Percentiles rank a stretch among this genome's conserved stretches.
These are phyloP conservation scores for Xylariales sp. DNA, from an alignment of 2,329 filamentous ascomycete species.

Conservation along the genomic window DNA sequence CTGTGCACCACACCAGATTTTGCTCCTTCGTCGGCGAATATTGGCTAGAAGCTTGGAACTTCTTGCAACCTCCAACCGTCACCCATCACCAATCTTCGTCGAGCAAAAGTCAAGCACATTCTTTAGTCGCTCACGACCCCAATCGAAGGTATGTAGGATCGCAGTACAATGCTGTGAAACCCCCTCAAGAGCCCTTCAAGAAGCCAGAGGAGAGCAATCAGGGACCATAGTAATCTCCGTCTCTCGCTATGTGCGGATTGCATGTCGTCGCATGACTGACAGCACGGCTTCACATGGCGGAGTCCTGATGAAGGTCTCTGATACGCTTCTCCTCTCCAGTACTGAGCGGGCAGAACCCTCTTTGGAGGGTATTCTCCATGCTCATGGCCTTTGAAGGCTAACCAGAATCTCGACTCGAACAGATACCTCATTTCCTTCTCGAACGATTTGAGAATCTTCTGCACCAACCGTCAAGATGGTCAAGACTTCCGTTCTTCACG, in stretches of 20 bases:
- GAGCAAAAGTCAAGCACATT: constrained; percentile 8
- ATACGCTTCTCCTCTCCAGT: constrained; percentile 62
- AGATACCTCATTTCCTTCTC: constrained; percentile 61
- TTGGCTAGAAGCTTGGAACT: constrained; percentile 6
- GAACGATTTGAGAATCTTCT: constrained; percentile 75
- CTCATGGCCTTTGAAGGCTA: constrained; percentile 61
- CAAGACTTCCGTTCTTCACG: constrained; percentile 98
- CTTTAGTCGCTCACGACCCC: constrained; percentile 5
- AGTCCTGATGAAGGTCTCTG: constrained; percentile 25
- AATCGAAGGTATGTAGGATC: constrained; percentile 41
- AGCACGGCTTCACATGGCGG: background rate
- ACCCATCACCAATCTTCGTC: constrained; percentile 15
- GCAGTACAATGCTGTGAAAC: constrained; percentile 27
- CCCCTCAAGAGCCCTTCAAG: constrained; percentile 33
- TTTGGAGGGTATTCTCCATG: constrained; percentile 65
- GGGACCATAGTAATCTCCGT: too few relatives aligned
- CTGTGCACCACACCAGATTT: constrained; percentile 9
- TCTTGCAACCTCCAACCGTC: constrained; percentile 17
- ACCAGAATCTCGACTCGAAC: constrained; percentile 36
- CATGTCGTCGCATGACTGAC: too few relatives aligned
- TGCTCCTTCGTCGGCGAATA: constrained; percentile 2
- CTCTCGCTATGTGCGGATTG: too few relatives aligned
- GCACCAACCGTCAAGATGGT: constrained; percentile 79
- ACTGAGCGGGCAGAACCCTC: constrained; percentile 69
- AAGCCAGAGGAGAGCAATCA: constrained; percentile 62